Evolutionary conservation across 192 early-diverging fungal species (phyloP).

Genomic region (Coemansia sp.): DNA sequence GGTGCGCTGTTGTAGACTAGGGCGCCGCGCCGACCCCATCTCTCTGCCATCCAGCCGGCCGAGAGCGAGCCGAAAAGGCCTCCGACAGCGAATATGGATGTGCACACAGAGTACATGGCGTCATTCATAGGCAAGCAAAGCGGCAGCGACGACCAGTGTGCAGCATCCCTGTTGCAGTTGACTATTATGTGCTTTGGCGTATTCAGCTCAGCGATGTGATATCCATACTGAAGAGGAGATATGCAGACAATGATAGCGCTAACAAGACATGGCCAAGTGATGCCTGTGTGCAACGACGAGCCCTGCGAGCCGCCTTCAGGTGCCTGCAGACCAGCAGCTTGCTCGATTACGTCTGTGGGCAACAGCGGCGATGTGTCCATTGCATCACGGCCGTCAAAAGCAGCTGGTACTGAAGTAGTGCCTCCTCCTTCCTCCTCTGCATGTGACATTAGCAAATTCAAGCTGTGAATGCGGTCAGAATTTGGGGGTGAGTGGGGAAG

Average conservation of each 20-base stretch:
- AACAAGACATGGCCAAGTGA: slow-evolving; percentile 40
- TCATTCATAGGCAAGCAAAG: slow-evolving; percentile 71
- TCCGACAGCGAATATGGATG: slow-evolving; percentile 46
- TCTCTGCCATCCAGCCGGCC: slow-evolving; percentile 63
- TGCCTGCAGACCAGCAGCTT: neutral
- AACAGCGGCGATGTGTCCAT: slow-evolving; percentile 49
- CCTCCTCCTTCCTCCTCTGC: neutral
- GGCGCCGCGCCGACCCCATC: slow-evolving; percentile 68
- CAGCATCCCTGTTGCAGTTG: slow-evolving; percentile 27
- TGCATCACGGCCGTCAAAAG: neutral
- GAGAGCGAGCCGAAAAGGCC: slow-evolving; percentile 70
- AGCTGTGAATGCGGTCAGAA: neutral
- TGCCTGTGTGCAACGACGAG: slow-evolving; percentile 33
- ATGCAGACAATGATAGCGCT: slow-evolving; percentile 37
- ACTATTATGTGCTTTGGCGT: slow-evolving; percentile 49
- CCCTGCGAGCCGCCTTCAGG: slow-evolving; percentile 4
- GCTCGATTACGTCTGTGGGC: slow-evolving; percentile 4
- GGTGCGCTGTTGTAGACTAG: slow-evolving; percentile 66
- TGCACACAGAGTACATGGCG: slow-evolving; percentile 56
- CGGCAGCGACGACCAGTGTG: slow-evolving; percentile 47
- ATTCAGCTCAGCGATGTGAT: slow-evolving; percentile 56
- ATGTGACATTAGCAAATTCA: neutral
- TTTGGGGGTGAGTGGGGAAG: too few species aligned
- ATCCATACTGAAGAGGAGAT: slow-evolving; percentile 54
- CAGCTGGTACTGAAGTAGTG: neutral